Percentiles rank a stretch among this genome's conserved stretches.
These are phyloP conservation scores for Euphorbia schlechtendalii DNA, from an alignment of 441 rosid genomes.

Conservation along the genomic window DNA sequence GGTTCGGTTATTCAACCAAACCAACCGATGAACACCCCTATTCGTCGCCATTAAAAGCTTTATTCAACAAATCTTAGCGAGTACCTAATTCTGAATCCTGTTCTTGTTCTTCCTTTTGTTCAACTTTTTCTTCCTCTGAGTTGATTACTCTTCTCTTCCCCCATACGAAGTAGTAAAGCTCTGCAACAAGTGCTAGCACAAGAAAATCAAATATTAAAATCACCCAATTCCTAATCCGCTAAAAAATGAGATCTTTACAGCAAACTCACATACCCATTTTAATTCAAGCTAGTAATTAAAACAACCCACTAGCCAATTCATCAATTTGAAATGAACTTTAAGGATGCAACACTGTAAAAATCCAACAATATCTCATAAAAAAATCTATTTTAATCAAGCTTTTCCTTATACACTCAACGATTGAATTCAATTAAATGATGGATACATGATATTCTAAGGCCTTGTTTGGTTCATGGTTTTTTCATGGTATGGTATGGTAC, in stretches of 20 bases:
- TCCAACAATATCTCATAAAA: too few species aligned
- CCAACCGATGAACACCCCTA: too few species aligned
- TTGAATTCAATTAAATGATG: too few species aligned
- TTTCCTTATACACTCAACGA: too few species aligned
- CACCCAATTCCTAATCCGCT: conserved; percentile 62
- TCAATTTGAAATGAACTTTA: too few species aligned
- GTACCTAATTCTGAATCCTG: conserved; percentile 53
- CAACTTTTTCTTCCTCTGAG: conserved; percentile 30
- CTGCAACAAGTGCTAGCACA: conserved; percentile 64
- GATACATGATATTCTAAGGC: too few species aligned
- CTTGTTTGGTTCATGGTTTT: too few species aligned
- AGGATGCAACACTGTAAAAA: too few species aligned
- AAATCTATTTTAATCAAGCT: too few species aligned
- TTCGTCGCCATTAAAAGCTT: conserved; percentile 31
- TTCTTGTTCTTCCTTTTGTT: conserved; percentile 23
- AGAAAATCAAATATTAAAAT: conserved; percentile 63
- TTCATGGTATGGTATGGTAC: too few species aligned
- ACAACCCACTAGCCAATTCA: not conserved
- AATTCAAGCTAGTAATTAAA: not conserved
- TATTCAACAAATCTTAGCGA: conserved; percentile 46
- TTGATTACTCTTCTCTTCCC: conserved; percentile 43
- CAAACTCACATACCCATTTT: conserved; percentile 38
- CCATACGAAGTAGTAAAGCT: conserved; percentile 60
- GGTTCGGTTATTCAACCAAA: too few species aligned
- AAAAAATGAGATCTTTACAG: conserved; percentile 44